phyloP scores from a whole-genome alignment of 805 yeast genomes.

The Metschnikowia lunata region DNA sequence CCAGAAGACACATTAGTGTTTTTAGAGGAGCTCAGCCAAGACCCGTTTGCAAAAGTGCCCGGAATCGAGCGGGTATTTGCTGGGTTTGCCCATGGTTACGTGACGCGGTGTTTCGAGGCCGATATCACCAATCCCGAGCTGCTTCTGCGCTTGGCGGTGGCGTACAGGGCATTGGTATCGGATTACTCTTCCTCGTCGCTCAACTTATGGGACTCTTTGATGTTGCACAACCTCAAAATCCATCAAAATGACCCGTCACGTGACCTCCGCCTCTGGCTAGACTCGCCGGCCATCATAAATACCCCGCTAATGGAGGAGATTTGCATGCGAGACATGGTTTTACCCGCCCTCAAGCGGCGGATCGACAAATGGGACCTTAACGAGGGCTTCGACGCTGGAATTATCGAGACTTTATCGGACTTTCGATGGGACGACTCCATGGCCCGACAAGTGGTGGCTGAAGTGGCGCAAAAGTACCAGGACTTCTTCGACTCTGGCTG shows the following conservation, averaged over 20 bases:
- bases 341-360: conserved; percentile 3
- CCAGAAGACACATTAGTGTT: neutral
- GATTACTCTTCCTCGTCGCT: neutral
- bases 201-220: conserved; percentile 13
- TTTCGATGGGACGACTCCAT: conserved; percentile 5
- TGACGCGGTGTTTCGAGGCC: conserved; percentile 5
- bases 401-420: conserved; percentile 8
- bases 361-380: conserved; percentile 4
- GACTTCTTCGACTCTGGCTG: neutral
- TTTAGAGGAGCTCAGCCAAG: conserved; percentile 4
- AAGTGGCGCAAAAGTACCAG: conserved; percentile 4
- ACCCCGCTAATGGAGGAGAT: conserved; percentile 8
- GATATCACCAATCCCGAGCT: neutral
- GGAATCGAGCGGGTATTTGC: conserved; percentile 6
- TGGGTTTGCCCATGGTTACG: conserved; percentile 3
- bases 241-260: neutral
- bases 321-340: conserved; percentile 4
- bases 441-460: conserved; percentile 2
- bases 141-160: conserved; percentile 7
- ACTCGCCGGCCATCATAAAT: conserved; percentile 13
- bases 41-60: conserved; percentile 2
- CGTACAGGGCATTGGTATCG: conserved; percentile 2
- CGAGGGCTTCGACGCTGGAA: conserved; percentile 4
- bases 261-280: conserved; percentile 13
- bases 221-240: conserved; percentile 3